These are phyloP conservation scores for Hibiscus trionum DNA, from an alignment of 345 rosid genomes.

Conservation along the genomic window DNA sequence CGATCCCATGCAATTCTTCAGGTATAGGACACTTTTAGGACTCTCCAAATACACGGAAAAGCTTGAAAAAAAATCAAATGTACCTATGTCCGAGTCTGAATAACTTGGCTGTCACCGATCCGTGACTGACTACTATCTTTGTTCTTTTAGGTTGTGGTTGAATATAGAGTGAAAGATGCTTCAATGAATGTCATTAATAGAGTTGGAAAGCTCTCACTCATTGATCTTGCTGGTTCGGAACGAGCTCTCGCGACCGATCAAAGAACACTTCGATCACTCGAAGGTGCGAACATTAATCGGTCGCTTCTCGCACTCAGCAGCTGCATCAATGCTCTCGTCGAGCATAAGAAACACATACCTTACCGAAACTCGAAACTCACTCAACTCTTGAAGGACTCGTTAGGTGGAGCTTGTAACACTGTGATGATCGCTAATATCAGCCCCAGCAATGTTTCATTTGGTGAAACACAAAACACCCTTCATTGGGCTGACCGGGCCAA, in stretches of 20 bases:
- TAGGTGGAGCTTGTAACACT: constrained; percentile 85
- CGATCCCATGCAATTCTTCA: constrained; percentile 96
- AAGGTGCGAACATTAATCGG: constrained; percentile 91
- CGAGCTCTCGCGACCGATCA: constrained; percentile 92
- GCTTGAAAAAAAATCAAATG: no score
- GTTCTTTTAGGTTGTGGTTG: constrained; percentile 57
- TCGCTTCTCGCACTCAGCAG: constrained; percentile 92
- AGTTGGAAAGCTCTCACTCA: constrained; percentile 79
- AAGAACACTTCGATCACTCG: constrained; percentile 77
- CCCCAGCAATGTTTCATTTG: constrained; percentile 78
- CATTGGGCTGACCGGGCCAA: constrained; percentile 98
- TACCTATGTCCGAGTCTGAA: no score
- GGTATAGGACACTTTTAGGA: constrained; percentile 24
- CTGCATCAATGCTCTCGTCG: constrained; percentile 91
- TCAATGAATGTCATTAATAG: constrained; percentile 53
- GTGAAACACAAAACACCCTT: constrained; percentile 92
- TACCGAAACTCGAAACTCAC: constrained; percentile 91
- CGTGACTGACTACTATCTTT: neutral
- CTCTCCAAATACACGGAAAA: no score
- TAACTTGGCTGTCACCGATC: neutral
- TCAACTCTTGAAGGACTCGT: constrained; percentile 87
- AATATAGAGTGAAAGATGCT: constrained; percentile 58
- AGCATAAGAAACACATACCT: constrained; percentile 91
- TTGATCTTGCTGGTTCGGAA: constrained; percentile 97
- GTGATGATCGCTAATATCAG: constrained; percentile 91